phyloP scores from a whole-genome alignment of 805 yeast genomes.

The Kluyveromyces nonfermentans region DNA sequence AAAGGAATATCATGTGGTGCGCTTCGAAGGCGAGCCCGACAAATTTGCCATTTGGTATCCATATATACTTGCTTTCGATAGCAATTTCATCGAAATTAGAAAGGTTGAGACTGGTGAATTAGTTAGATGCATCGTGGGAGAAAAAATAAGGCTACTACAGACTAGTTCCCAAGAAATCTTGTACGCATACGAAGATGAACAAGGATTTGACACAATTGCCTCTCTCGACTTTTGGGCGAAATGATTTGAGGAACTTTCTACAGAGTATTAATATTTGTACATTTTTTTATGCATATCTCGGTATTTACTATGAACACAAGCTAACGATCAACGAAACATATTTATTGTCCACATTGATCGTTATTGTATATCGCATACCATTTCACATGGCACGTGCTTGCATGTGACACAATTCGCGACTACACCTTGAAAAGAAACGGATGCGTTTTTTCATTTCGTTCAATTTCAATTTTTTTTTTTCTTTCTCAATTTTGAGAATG shows the following conservation, averaged over 20 bases:
- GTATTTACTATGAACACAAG: neutral
- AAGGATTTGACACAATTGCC: conserved; percentile 87
- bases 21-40: conserved; percentile 96
- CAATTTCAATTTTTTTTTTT: neutral
- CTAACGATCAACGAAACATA: too few relatives aligned
- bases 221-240: conserved; percentile 81
- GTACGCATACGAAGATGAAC: conserved; percentile 84
- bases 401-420: neutral
- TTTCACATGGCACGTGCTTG: too few relatives aligned
- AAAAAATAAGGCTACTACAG: conserved; percentile 80
- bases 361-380: too few relatives aligned
- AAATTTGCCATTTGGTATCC: conserved; percentile 92
- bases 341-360: too few relatives aligned
- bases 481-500: neutral
- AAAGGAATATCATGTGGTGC: conserved; percentile 83
- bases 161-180: conserved; percentile 87
- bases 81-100: conserved; percentile 82
- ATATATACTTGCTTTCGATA: conserved; percentile 82
- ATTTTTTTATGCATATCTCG: neutral
- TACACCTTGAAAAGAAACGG: neutral
- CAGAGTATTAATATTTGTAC: neutral
- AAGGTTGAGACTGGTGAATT: conserved; percentile 83
- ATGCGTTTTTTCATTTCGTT: neutral
- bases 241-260: conserved; percentile 4
- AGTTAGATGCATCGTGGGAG: conserved; percentile 83